Percentiles rank a stretch among this genome's conserved stretches.
Conservation (phyloP, 371 early-diverging fungal genomes). For the Rhizopus sp. region DNA sequence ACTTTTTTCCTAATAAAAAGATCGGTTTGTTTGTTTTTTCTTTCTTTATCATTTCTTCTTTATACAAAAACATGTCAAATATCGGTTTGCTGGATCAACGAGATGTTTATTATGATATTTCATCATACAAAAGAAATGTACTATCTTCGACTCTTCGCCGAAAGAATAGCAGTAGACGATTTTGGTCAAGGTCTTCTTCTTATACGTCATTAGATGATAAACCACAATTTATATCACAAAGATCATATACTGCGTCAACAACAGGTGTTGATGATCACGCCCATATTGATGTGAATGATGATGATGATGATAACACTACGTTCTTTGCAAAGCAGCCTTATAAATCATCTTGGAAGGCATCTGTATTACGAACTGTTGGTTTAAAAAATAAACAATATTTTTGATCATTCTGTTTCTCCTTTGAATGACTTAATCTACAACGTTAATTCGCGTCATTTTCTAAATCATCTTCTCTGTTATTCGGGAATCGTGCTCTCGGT, state of each 20-base stretch:
- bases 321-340: not conserved
- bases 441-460: no score
- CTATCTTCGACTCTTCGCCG: slow-evolving; percentile 2
- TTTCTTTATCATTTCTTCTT: not conserved
- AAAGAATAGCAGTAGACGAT: not conserved
- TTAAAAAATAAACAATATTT: slow-evolving; percentile 1
- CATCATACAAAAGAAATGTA: not conserved
- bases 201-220: no score
- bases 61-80: not conserved
- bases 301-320: not conserved
- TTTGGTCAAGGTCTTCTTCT: not conserved
- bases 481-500: no score
- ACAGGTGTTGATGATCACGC: not conserved
- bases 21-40: not conserved
- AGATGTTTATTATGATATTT: not conserved
- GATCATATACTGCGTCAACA: not conserved
- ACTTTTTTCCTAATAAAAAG: not conserved
- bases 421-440: not conserved
- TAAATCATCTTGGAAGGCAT: not conserved
- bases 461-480: no score
- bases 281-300: not conserved
- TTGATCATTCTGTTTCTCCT: slow-evolving; percentile 7
- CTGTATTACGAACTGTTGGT: not conserved
- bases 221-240: not conserved
- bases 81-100: not conserved